Evolutionary conservation across 2,329 filamentous ascomycete genomes (phyloP).

Genomic region (Rasamsonia emersonii): DNA sequence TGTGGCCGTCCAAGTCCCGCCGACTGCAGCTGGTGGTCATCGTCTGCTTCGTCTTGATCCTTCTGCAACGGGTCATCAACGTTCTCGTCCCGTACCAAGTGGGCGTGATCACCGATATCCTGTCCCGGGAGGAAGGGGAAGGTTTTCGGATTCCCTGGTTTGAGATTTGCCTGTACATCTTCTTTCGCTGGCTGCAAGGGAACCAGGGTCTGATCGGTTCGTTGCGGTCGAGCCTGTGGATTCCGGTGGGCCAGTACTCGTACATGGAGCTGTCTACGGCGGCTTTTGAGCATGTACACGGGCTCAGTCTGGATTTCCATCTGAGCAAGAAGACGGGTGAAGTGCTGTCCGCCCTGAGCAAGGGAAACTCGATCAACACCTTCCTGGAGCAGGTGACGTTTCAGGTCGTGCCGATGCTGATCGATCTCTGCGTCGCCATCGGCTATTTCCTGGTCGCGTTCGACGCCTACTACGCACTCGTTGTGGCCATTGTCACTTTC

Average conservation of each 20-base stretch:
- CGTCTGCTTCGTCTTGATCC: conserved; percentile 70
- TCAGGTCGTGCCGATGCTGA: conserved; percentile 86
- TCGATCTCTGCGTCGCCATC: conserved; percentile 81
- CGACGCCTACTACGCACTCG: conserved; percentile 81
- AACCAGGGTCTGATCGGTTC: conserved; percentile 81
- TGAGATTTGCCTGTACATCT: conserved; percentile 66
- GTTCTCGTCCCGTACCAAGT: conserved; percentile 76
- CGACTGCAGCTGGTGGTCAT: conserved; percentile 70
- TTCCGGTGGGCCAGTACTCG: conserved; percentile 93
- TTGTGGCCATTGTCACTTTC: conserved; percentile 84
- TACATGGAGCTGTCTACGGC: conserved; percentile 91
- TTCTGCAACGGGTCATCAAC: conserved; percentile 76
- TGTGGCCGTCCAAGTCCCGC: conserved; percentile 81
- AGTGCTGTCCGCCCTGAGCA: conserved; percentile 89
- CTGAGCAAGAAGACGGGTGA: conserved; percentile 94
- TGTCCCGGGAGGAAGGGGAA: conserved; percentile 51
- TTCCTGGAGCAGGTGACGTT: conserved; percentile 97
- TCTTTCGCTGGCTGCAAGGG: conserved; percentile 75
- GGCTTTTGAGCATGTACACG: conserved; percentile 94
- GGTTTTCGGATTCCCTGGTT: conserved; percentile 58
- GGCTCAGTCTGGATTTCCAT: conserved; percentile 91
- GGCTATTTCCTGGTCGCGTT: conserved; percentile 70
- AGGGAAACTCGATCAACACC: conserved; percentile 90
- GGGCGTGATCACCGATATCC: conserved; percentile 65
- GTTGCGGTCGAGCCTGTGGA: conserved; percentile 77